phyloP scores from a whole-genome alignment of 805 yeast species.

The Saturnispora mendoncae region DNA sequence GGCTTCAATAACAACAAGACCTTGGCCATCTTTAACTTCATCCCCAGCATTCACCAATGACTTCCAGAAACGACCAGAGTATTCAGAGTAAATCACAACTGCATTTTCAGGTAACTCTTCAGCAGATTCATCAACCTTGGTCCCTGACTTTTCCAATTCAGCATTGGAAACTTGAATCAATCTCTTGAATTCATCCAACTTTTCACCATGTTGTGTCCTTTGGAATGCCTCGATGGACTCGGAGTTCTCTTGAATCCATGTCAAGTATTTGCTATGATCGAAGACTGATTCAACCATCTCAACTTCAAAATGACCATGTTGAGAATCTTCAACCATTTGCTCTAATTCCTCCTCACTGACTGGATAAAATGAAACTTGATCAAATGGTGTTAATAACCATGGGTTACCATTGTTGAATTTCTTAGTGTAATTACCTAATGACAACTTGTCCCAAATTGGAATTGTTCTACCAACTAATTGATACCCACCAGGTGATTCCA shows the following conservation, averaged over 20 bases:
- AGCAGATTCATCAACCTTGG: constrained; percentile 33
- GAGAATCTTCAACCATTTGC: constrained; percentile 55
- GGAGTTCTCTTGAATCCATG: constrained; percentile 68
- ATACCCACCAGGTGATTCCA: constrained; percentile 98
- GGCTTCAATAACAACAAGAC: constrained; percentile 86
- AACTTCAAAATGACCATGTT: constrained; percentile 72
- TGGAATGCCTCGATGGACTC: constrained; percentile 60
- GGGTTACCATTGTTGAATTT: constrained; percentile 46
- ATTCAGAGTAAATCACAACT: constrained; percentile 82
- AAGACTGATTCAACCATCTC: constrained; percentile 71
- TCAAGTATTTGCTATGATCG: constrained; percentile 62
- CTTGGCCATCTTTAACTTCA: constrained; percentile 62
- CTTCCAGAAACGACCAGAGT: constrained; percentile 97
- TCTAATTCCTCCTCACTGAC: constrained; percentile 82
- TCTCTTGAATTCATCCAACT: constrained; percentile 75
- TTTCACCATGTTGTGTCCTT: constrained; percentile 65
- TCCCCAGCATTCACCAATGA: constrained; percentile 76
- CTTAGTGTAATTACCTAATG: constrained; percentile 56
- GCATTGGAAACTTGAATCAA: constrained; percentile 75
- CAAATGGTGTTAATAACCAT: constrained; percentile 89
- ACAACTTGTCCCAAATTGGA: constrained; percentile 95
- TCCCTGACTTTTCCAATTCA: constrained; percentile 52
- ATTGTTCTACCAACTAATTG: constrained; percentile 94
- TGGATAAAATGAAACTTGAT: constrained; percentile 90
- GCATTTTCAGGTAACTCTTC: constrained; percentile 71